Evolutionary conservation across 2,329 filamentous ascomycete species (phyloP).

Genomic region (Xylariaceae sp.): DNA sequence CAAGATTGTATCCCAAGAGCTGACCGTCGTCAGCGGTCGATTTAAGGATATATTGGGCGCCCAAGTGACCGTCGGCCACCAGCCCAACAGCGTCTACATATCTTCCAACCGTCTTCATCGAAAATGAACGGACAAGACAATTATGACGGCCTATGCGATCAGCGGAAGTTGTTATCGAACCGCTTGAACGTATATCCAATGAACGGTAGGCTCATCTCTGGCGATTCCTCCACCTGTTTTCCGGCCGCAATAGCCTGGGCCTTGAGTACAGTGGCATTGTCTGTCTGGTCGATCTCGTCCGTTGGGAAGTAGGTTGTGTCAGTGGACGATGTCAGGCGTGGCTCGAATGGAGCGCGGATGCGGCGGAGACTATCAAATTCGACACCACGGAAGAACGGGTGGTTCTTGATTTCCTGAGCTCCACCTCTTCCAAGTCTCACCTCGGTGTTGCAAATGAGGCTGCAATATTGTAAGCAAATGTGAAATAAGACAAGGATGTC

Average conservation of each 20-base stretch:
- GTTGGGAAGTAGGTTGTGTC: conserved; percentile 99
- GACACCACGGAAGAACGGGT: conserved; percentile 95
- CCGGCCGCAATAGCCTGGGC: conserved; percentile 77
- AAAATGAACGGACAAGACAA: background rate
- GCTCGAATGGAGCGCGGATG: conserved; percentile 95
- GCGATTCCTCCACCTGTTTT: conserved; percentile 71
- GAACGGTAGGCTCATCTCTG: conserved; percentile 94
- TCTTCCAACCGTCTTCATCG: background rate
- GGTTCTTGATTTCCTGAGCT: conserved; percentile 88
- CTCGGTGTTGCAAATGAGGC: conserved; percentile 91
- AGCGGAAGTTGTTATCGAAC: conserved; percentile 75
- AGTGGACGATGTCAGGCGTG: conserved; percentile 87
- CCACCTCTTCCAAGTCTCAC: conserved; percentile 87
- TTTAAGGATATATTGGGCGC: background rate
- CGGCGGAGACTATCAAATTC: conserved; percentile 90
- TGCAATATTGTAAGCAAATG: conserved; percentile 41
- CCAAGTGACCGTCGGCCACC: background rate
- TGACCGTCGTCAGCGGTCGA: background rate
- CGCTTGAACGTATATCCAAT: conserved; percentile 98
- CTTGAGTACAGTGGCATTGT: conserved; percentile 84
- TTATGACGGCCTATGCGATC: conserved; percentile 29
- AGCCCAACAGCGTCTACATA: conserved; percentile 2
- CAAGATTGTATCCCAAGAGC: conserved; percentile 3
- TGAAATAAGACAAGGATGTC: background rate
- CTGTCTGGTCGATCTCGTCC: conserved; percentile 96